phyloP scores from a whole-genome alignment of 2,329 filamentous ascomycete genomes.

The Alternaria panax region DNA sequence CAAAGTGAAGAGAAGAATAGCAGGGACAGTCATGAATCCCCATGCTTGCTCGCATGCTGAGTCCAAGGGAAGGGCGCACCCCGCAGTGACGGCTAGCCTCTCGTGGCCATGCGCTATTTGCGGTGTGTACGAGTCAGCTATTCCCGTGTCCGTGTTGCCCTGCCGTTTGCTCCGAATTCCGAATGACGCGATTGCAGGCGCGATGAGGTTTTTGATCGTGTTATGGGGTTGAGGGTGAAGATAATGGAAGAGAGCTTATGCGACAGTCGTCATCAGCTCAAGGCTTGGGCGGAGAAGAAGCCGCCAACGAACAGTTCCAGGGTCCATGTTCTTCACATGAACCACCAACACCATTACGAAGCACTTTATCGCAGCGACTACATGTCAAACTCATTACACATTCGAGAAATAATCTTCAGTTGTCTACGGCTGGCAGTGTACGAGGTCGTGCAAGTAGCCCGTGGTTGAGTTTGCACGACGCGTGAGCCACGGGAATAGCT shows the following conservation, averaged over 20 bases:
- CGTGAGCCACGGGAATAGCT: neutral
- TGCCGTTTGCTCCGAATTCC: slow-evolving; percentile 9
- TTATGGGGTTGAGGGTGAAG: neutral
- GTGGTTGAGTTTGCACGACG: neutral
- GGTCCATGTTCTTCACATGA: neutral
- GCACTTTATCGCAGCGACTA: neutral
- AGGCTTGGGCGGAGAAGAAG: slow-evolving; percentile 6
- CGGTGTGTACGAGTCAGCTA: slow-evolving; percentile 14
- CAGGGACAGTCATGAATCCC: slow-evolving; percentile 3
- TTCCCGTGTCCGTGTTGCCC: neutral
- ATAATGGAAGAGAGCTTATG: neutral
- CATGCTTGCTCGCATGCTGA: slow-evolving; percentile 14
- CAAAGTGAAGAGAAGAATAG: neutral
- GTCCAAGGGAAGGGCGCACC: slow-evolving; percentile 18
- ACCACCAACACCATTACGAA: neutral
- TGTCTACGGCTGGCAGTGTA: neutral
- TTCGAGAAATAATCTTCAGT: neutral
- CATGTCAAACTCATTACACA: neutral
- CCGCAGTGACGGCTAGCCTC: slow-evolving; percentile 26
- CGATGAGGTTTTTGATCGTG: neutral
- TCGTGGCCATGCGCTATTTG: slow-evolving; percentile 12
- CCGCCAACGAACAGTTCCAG: neutral
- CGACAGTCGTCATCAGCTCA: neutral
- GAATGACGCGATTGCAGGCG: neutral
- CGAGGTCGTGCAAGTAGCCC: neutral